Conservation (phyloP, 176 grass and related monocot species). For the Oryza longistaminata region DNA sequence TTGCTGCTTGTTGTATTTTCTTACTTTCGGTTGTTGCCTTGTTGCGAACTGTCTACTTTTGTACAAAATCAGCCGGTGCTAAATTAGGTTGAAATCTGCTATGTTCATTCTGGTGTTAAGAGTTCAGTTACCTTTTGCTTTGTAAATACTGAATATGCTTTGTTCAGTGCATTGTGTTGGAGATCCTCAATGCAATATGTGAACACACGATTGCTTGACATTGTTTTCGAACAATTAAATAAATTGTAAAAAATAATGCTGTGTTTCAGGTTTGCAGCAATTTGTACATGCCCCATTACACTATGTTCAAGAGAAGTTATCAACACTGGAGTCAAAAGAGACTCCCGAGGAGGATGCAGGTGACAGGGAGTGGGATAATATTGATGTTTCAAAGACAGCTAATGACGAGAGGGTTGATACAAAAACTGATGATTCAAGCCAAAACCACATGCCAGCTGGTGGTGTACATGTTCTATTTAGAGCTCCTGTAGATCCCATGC, state of each 20-base stretch:
- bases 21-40: neutral
- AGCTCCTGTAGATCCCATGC: slow-evolving; percentile 60
- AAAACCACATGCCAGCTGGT: slow-evolving; percentile 22
- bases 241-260: slow-evolving; percentile 27
- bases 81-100: neutral
- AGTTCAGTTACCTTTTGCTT: neutral
- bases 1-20: neutral
- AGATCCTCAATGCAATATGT: neutral
- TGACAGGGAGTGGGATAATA: slow-evolving; percentile 22
- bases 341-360: slow-evolving; percentile 39
- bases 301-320: slow-evolving; percentile 64
- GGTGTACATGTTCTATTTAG: slow-evolving; percentile 42
- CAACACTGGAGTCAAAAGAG: slow-evolving; percentile 19
- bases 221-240: neutral
- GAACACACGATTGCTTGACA: neutral
- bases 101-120: neutral
- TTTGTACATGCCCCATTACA: slow-evolving; percentile 49
- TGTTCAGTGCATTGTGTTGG: neutral
- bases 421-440: slow-evolving; percentile 31
- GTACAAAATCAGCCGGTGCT: neutral
- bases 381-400: slow-evolving; percentile 32
- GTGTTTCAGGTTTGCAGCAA: slow-evolving; percentile 64
- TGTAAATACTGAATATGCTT: neutral
- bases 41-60: neutral
- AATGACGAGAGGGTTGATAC: slow-evolving; percentile 36